Percentiles rank a stretch among this genome's conserved stretches.
These are phyloP conservation scores for Marchantia paleacea DNA, from an alignment of 225 moss, liverwort and hornwort genomes.

Conservation along the genomic window DNA sequence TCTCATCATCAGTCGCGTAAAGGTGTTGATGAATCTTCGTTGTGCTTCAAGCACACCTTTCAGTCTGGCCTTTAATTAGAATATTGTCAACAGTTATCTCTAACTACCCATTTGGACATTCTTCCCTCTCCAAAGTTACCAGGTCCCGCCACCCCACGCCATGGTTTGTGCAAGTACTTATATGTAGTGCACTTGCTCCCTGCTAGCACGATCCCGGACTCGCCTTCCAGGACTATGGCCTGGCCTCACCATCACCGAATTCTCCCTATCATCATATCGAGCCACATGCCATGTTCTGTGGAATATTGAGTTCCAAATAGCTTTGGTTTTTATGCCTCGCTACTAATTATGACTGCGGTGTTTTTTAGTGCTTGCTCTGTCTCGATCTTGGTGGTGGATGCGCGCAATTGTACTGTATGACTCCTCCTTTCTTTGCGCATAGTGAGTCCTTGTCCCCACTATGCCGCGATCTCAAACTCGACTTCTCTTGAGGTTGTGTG, in stretches of 20 bases:
- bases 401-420: neutral
- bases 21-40: neutral
- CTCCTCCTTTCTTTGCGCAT: neutral
- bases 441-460: neutral
- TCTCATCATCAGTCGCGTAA: neutral
- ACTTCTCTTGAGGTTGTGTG: neutral
- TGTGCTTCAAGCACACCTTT: too few relatives aligned
- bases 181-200: neutral
- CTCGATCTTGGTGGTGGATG: neutral
- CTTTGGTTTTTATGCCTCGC: neutral
- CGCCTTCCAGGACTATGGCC: too few relatives aligned
- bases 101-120: neutral
- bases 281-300: neutral
- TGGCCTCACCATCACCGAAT: too few relatives aligned
- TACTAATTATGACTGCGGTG: neutral
- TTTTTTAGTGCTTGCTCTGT: neutral
- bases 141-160: neutral
- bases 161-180: neutral
- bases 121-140: neutral
- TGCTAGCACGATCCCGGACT: neutral
- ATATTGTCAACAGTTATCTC: neutral
- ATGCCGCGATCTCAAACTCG: neutral
- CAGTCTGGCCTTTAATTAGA: too few relatives aligned
- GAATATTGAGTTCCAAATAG: neutral
- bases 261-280: neutral